Percentiles rank a stretch among this genome's conserved stretches.
Evolutionary conservation across 768 basidiomycete genomes (phyloP).

Genomic region (Russula virescens): DNA sequence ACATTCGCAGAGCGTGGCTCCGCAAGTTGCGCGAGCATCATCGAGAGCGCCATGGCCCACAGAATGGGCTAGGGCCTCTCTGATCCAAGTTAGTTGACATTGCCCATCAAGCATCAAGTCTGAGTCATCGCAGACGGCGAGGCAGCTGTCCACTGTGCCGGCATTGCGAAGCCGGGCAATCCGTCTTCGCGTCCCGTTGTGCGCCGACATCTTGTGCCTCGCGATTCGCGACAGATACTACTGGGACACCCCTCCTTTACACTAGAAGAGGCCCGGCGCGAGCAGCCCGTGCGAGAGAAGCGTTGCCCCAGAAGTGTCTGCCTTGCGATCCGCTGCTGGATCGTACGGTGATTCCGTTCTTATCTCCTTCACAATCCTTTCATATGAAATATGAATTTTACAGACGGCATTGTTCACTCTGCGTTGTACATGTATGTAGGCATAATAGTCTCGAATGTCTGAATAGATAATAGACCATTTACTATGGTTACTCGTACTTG

Average conservation of each 20-base stretch:
- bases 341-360: not conserved
- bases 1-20: conserved; percentile 56
- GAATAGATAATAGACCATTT: not conserved
- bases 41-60: conserved; percentile 58
- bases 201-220: conserved; percentile 47
- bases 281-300: conserved; percentile 61
- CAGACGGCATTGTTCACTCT: not conserved
- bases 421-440: not conserved
- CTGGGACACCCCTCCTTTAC: not conserved
- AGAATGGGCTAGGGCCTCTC: conserved; percentile 40
- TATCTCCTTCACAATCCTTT: not conserved
- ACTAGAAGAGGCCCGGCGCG: not conserved
- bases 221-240: conserved; percentile 32
- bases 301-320: conserved; percentile 58
- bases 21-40: conserved; percentile 59
- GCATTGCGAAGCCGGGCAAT: conserved; percentile 47
- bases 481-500: not conserved
- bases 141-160: conserved; percentile 51
- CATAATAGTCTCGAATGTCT: not conserved
- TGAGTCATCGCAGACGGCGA: conserved; percentile 71
- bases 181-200: conserved; percentile 64
- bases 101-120: conserved; percentile 72
- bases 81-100: conserved; percentile 6
- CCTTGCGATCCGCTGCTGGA: conserved; percentile 41
- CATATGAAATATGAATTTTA: not conserved